Conservation (phyloP, 2,329 filamentous ascomycete species). For the Hymenotorrendiella dingleyae region DNA sequence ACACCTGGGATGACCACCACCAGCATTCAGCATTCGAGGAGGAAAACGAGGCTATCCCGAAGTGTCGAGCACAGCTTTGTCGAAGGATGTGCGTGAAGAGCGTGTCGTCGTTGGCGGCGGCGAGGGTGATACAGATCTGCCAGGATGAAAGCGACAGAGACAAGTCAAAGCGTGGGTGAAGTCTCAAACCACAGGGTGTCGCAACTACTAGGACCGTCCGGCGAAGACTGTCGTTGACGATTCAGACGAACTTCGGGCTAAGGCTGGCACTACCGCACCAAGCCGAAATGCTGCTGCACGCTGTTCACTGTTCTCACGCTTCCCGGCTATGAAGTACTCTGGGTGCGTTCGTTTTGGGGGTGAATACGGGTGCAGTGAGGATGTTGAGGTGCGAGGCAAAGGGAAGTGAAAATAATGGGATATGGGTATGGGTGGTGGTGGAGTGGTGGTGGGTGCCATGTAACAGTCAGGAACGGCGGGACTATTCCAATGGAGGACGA, state of each 20-base stretch:
- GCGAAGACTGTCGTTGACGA: background rate
- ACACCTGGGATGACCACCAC: too few species aligned
- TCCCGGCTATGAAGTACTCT: too few species aligned
- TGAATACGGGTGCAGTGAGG: too few species aligned
- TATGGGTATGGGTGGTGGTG: background rate
- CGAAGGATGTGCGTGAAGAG: background rate
- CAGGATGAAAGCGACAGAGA: background rate
- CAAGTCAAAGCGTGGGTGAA: constrained; percentile 1
- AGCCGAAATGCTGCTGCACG: background rate
- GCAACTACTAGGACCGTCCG: constrained; percentile 2
- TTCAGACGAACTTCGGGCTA: constrained; percentile 1
- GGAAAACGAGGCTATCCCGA: background rate
- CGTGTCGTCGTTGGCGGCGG: background rate
- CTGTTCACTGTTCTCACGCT: background rate
- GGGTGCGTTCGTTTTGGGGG: too few species aligned
- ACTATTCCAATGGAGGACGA: too few species aligned
- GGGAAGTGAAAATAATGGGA: background rate
- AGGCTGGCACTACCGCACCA: background rate
- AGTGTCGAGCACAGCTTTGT: background rate
- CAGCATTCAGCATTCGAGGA: background rate
- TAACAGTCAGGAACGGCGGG: too few species aligned
- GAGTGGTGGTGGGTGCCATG: too few species aligned
- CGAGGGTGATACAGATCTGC: background rate
- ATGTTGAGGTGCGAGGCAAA: background rate
- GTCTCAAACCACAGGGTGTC: constrained; percentile 2